Percentiles rank a stretch among this genome's conserved stretches.
phyloP scores from a whole-genome alignment of 805 yeast genomes.

The Starmerella geochares region DNA sequence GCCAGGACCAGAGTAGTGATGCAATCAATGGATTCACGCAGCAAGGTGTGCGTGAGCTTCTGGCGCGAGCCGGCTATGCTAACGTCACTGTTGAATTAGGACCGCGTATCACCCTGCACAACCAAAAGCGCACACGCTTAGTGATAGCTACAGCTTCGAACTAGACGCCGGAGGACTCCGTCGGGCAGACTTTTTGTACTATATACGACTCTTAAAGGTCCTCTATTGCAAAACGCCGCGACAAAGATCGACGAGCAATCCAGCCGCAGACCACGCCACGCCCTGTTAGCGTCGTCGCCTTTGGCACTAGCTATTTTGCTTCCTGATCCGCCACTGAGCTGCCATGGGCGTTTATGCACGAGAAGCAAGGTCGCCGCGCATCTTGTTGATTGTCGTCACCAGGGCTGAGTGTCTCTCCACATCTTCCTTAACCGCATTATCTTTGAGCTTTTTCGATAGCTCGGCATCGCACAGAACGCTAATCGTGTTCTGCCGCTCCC shows the following conservation, averaged over 20 bases:
- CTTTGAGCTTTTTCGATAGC: constrained; percentile 42
- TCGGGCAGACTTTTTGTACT: too few relatives aligned
- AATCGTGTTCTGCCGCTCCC: constrained; percentile 23
- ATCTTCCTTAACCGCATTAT: constrained; percentile 59
- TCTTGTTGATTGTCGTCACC: background rate
- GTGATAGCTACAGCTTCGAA: constrained; percentile 1
- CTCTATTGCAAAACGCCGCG: too few relatives aligned
- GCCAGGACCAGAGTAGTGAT: background rate
- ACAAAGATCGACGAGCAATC: too few relatives aligned
- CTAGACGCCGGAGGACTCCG: too few relatives aligned
- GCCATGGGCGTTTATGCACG: background rate
- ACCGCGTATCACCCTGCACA: constrained; percentile 12
- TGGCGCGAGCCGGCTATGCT: constrained; percentile 1
- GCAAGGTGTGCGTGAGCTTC: background rate
- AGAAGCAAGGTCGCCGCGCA: background rate
- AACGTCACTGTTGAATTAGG: constrained; percentile 2
- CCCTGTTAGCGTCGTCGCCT: too few relatives aligned
- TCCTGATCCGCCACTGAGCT: too few relatives aligned
- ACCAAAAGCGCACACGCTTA: constrained; percentile 6
- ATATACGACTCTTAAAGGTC: too few relatives aligned
- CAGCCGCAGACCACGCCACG: too few relatives aligned
- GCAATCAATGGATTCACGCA: constrained; percentile 10
- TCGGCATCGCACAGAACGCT: constrained; percentile 35
- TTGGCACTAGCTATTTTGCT: too few relatives aligned
- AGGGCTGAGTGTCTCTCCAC: constrained; percentile 12